These are phyloP conservation scores for Scleromitrula shiraiana DNA, from an alignment of 2,329 filamentous ascomycete genomes.

Conservation along the genomic window DNA sequence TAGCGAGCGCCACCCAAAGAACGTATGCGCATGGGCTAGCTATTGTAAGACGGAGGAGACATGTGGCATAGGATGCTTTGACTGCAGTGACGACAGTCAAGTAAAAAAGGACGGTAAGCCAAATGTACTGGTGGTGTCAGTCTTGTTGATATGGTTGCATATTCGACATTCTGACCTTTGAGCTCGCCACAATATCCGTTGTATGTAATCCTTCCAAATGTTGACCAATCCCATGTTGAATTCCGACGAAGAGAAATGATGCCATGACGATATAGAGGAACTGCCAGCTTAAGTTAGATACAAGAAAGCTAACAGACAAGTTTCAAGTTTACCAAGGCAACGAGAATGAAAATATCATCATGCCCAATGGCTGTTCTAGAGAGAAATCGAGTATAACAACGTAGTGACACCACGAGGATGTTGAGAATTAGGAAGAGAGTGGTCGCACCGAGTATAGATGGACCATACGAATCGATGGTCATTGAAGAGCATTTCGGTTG, in stretches of 20 bases:
- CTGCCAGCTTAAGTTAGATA: not conserved
- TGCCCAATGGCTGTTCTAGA: slow-evolving; percentile 2
- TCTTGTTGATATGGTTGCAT: too few species aligned
- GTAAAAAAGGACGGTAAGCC: slow-evolving; percentile 7
- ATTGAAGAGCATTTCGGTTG: not conserved
- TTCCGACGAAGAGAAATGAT: slow-evolving; percentile 5
- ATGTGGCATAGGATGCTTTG: slow-evolving; percentile 7
- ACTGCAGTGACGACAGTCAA: slow-evolving; percentile 2
- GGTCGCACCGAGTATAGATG: slow-evolving; percentile 1
- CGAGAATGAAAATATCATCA: slow-evolving; percentile 8
- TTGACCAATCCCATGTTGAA: slow-evolving; percentile 6
- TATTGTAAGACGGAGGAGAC: slow-evolving; percentile 6
- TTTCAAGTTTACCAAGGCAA: not conserved
- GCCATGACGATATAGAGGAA: slow-evolving; percentile 5
- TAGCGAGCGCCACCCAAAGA: slow-evolving; percentile 3
- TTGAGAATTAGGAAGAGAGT: slow-evolving; percentile 5
- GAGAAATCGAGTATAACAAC: slow-evolving; percentile 6
- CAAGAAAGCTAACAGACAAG: too few species aligned
- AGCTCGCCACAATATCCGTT: slow-evolving; percentile 4
- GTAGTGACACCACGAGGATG: slow-evolving; percentile 1
- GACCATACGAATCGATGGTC: slow-evolving; percentile 7
- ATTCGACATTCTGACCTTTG: slow-evolving; percentile 2
- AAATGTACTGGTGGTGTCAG: slow-evolving; percentile 5
- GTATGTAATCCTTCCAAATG: not conserved
- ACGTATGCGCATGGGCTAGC: slow-evolving; percentile 1